Evolutionary conservation across 2,329 filamentous ascomycete species (phyloP).

Genomic region (Nemania sp.): DNA sequence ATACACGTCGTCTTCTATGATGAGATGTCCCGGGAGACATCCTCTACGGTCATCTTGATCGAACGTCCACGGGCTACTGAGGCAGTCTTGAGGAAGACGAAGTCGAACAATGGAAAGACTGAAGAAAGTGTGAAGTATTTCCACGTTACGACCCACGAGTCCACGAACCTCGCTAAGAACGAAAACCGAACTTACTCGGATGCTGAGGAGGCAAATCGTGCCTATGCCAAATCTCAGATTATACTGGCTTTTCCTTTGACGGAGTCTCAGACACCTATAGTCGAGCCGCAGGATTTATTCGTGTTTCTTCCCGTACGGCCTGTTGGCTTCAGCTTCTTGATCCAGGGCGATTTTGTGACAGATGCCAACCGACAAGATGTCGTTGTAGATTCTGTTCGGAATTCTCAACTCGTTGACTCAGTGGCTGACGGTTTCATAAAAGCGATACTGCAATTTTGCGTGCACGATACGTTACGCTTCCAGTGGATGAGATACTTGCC

Average conservation of each 20-base stretch:
- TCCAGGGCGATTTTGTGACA: conserved; percentile 56
- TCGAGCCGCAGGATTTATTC: conserved; percentile 49
- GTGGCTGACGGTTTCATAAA: conserved; percentile 44
- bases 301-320: conserved; percentile 51
- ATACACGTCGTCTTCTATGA: conserved; percentile 42
- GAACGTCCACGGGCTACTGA: neutral
- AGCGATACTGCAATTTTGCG: conserved; percentile 46
- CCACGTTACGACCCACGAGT: conserved; percentile 40
- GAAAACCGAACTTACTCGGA: conserved; percentile 43
- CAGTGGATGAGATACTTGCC: conserved; percentile 54
- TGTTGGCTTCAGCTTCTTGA: conserved; percentile 53
- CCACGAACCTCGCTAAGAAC: conserved; percentile 39
- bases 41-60: neutral
- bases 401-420: conserved; percentile 45
- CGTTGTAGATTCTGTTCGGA: conserved; percentile 44
- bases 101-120: neutral
- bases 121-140: conserved; percentile 26
- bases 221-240: conserved; percentile 42
- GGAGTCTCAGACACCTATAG: conserved; percentile 38
- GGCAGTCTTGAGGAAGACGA: conserved; percentile 8
- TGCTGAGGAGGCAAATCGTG: conserved; percentile 28
- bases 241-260: conserved; percentile 53
- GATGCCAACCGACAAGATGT: conserved; percentile 51
- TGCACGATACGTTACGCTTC: conserved; percentile 45
- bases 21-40: conserved; percentile 16